Evolutionary conservation across 306 rosid genomes (phyloP), one percentile per base, ranked within the genome.

Genomic region (Canavalia gladiata): DNA sequence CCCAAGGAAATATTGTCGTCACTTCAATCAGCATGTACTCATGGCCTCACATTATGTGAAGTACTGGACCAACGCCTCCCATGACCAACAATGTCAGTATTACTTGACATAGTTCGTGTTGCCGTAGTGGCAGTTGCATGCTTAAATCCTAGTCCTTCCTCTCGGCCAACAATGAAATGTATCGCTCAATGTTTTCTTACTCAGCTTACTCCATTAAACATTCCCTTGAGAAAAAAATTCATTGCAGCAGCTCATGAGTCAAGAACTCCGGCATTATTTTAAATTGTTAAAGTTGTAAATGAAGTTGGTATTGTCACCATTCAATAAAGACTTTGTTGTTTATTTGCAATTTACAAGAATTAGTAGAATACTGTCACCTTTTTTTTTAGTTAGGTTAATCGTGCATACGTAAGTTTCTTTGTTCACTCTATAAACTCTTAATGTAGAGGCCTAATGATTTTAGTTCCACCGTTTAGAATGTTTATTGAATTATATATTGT

Each of bases 101-200:
- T 1, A 0, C 25, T 9, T 8, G 79, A 72, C 58, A 63, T 81
- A 63, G 34, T 52, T 51, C 59, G 51, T n/a, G 46, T 72, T 13
- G 74, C 59, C 0, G 7, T 8, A 1, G 4, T 51, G 2, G 74
- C 68, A 31, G 30, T 81, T n/a, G 68, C 69, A 2, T 64, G 84
- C 43, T 81, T 81, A 18, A 65, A 74, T 58, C 29, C 79, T 1
- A 63, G 30, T 10, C 79, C 74, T 13, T 0, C 31, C 34, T 12
- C 2, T 3, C 46, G 84, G 5, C 79, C 84, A 41, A 39, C 84
- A 41, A 72, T 81, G 84, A 63, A 81, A 41, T 3, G 0, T 0
- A 67, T 72, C 4, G 50, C 79, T 12, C 58, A 62, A 2, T n/a
- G 66, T n/a, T 72, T 80, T 62, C 29, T 29, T 0, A 8, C 11